A percentile compares a stretch with the other conserved stretches of the same genome.
These are phyloP conservation scores for Cadophora malorum DNA, from an alignment of 2,329 filamentous ascomycete species.

Conservation along the genomic window DNA sequence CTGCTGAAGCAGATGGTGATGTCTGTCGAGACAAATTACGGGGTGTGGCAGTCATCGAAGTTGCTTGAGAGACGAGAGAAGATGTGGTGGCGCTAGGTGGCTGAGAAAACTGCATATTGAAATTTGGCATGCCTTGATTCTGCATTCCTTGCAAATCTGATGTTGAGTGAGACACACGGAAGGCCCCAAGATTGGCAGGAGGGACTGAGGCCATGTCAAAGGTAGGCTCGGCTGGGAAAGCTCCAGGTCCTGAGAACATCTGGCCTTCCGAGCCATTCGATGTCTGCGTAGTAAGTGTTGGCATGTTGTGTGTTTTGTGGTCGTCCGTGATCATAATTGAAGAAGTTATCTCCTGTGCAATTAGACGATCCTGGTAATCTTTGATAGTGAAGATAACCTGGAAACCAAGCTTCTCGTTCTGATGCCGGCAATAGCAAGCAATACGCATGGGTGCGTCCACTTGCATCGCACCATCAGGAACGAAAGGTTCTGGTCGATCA, in stretches of 20 bases:
- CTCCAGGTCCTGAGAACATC: slow-evolving; percentile 50
- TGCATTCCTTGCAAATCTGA: slow-evolving; percentile 68
- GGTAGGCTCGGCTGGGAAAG: slow-evolving; percentile 47
- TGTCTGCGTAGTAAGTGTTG: slow-evolving; percentile 44
- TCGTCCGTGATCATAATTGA: slow-evolving; percentile 98
- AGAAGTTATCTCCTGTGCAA: slow-evolving; percentile 84
- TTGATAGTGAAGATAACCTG: slow-evolving; percentile 94
- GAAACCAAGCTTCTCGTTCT: slow-evolving; percentile 92
- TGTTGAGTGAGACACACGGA: slow-evolving; percentile 64
- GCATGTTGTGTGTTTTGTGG: slow-evolving; percentile 80
- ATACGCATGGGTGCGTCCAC: slow-evolving; percentile 93
- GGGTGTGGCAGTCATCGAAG: slow-evolving; percentile 58
- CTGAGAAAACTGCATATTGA: slow-evolving; percentile 42
- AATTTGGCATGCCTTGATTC: slow-evolving; percentile 48
- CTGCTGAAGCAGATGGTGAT: slow-evolving; percentile 70
- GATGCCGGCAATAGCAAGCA: slow-evolving; percentile 95
- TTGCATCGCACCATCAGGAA: slow-evolving; percentile 69
- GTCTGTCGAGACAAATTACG: slow-evolving; percentile 74
- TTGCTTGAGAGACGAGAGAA: slow-evolving; percentile 47
- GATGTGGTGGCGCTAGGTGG: slow-evolving; percentile 43
- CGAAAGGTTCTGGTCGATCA: slow-evolving; percentile 54
- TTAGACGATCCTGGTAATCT: slow-evolving; percentile 74
- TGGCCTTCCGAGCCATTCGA: slow-evolving; percentile 45
- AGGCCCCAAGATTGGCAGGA: slow-evolving; percentile 50
- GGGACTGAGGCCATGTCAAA: slow-evolving; percentile 40